Evolutionary conservation across 192 early-diverging fungal species (phyloP).

Genomic region (Geranomyces variabilis): DNA sequence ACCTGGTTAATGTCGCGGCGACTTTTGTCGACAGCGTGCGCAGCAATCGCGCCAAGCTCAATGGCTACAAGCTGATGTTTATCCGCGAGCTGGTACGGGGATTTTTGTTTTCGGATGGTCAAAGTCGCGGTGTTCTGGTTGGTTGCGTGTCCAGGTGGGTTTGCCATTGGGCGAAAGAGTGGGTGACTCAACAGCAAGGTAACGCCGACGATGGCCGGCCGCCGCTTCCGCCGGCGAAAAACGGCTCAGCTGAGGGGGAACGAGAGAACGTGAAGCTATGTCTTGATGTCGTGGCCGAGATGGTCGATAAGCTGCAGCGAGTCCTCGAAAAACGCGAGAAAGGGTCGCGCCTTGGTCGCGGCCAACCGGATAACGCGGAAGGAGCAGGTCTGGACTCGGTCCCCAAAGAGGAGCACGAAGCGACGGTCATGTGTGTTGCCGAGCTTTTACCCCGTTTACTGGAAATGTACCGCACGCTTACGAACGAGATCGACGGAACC

Average conservation of each 20-base stretch:
- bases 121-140: slow-evolving; percentile 36
- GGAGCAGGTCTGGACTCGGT: background rate
- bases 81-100: slow-evolving; percentile 43
- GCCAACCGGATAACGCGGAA: background rate
- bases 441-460: slow-evolving; percentile 19
- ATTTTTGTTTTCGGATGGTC: slow-evolving; percentile 39
- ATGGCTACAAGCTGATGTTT: slow-evolving; percentile 43
- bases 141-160: slow-evolving; percentile 46
- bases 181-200: slow-evolving; percentile 21
- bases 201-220: slow-evolving; percentile 1
- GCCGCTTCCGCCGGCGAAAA: background rate
- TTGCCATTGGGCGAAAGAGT: slow-evolving; percentile 27
- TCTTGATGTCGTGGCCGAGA: slow-evolving; percentile 42
- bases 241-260: slow-evolving; percentile 11
- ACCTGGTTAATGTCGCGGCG: slow-evolving; percentile 39
- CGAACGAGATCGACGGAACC: slow-evolving; percentile 9
- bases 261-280: slow-evolving; percentile 43
- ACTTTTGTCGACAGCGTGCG: slow-evolving; percentile 42
- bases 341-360: background rate
- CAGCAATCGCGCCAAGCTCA: slow-evolving; percentile 33
- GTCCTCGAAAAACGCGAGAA: slow-evolving; percentile 21
- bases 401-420: slow-evolving; percentile 12
- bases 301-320: slow-evolving; percentile 45
- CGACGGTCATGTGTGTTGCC: slow-evolving; percentile 20
- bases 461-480: slow-evolving; percentile 12